phyloP scores from a whole-genome alignment of 768 basidiomycete species.

The Strobilomyces confusus region DNA sequence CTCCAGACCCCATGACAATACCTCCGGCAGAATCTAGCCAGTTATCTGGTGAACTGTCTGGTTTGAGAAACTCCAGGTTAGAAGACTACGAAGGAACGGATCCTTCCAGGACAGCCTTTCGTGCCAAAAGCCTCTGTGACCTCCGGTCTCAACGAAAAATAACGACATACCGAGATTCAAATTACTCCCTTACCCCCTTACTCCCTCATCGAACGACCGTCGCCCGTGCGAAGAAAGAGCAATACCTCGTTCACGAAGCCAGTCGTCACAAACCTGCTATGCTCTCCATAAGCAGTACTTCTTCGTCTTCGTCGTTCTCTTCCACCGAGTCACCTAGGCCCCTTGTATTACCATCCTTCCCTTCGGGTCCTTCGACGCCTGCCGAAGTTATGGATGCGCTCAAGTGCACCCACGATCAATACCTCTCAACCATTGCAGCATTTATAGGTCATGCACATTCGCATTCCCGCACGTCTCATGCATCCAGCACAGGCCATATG shows the following conservation, averaged over 20 bases:
- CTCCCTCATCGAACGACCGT: conserved; percentile 30
- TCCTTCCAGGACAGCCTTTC: conserved; percentile 33
- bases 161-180: conserved; percentile 35
- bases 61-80: conserved; percentile 33
- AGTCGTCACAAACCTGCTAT: conserved; percentile 42
- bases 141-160: conserved; percentile 35
- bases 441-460: conserved; percentile 97
- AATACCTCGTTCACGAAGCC: conserved; percentile 36
- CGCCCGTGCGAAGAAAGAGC: conserved; percentile 35
- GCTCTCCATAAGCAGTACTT: conserved; percentile 64
- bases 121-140: conserved; percentile 53
- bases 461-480: conserved; percentile 85
- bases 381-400: conserved; percentile 72
- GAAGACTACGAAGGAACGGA: conserved; percentile 19
- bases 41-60: conserved; percentile 11
- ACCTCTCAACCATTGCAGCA: conserved; percentile 91
- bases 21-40: conserved; percentile 2
- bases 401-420: conserved; percentile 81
- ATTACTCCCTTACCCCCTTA: conserved; percentile 33
- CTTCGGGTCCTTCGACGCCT: conserved; percentile 66
- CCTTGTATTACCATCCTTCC: conserved; percentile 52
- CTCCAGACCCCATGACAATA: conserved; percentile 15
- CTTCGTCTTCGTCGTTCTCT: conserved; percentile 67
- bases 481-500: conserved; percentile 88
- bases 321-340: conserved; percentile 52